A percentile compares a stretch with the other conserved stretches of the same genome.
phyloP scores from a whole-genome alignment of 1,284 basidiomycete genomes.

The Phlebopus sp. region DNA sequence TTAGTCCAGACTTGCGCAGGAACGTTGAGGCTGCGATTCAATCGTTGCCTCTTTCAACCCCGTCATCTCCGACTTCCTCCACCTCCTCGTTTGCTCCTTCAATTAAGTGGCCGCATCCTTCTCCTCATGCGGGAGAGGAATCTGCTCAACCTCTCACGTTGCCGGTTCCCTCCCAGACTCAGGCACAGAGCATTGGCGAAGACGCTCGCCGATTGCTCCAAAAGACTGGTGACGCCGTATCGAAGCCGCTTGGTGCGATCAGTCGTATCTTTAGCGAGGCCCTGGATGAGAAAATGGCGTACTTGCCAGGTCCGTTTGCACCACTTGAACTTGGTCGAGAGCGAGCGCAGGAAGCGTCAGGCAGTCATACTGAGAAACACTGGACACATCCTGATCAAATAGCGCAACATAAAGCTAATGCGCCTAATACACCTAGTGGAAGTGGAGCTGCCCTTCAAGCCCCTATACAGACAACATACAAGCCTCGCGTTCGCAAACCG shows the following conservation, averaged over 20 bases:
- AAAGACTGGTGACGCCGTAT: conserved; percentile 85
- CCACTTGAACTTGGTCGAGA: conserved; percentile 57
- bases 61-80: conserved; percentile 45
- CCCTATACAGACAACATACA: conserved; percentile 68
- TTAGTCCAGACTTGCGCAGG: conserved; percentile 32
- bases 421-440: conserved; percentile 43
- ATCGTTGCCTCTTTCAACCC: conserved; percentile 60
- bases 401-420: conserved; percentile 22
- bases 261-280: conserved; percentile 83
- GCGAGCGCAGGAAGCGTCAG: conserved; percentile 28
- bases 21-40: conserved; percentile 86
- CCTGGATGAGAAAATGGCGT: conserved; percentile 57
- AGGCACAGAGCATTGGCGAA: conserved; percentile 55
- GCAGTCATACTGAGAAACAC: conserved; percentile 13
- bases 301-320: conserved; percentile 62
- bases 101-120: conserved; percentile 27
- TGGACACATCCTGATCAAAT: conserved; percentile 41
- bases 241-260: conserved; percentile 84
- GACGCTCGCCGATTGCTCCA: conserved; percentile 82
- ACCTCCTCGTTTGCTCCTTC: conserved; percentile 24
- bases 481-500: conserved; percentile 61
- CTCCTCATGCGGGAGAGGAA: conserved; percentile 76
- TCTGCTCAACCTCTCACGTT: conserved; percentile 75
- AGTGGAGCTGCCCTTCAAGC: conserved; percentile 22
- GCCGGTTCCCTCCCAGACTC: conserved; percentile 45